A percentile compares a stretch with the other conserved stretches of the same genome.
These are phyloP conservation scores for Vitis rupestris DNA, from an alignment of 164 flowering plant species.

Conservation along the genomic window DNA sequence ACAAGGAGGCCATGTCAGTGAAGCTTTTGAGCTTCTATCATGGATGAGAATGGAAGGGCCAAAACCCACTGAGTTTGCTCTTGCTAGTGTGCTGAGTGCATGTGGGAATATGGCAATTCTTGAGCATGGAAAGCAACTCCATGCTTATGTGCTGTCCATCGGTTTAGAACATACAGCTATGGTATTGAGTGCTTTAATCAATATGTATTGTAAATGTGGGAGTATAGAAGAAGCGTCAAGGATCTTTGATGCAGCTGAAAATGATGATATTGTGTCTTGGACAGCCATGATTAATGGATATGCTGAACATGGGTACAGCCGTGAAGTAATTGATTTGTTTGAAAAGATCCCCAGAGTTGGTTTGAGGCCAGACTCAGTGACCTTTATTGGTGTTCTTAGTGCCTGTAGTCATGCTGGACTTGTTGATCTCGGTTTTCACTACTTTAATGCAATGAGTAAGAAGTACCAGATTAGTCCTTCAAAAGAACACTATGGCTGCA, in stretches of 20 bases:
- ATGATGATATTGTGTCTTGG: conserved; percentile 70
- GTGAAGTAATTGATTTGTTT: conserved; percentile 71
- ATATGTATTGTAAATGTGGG: conserved; percentile 89
- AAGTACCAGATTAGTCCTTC: conserved; percentile 51
- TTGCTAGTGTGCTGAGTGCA: conserved; percentile 66
- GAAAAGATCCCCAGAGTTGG: conserved; percentile 52
- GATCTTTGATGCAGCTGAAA: conserved; percentile 37
- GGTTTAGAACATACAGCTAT: conserved; percentile 58
- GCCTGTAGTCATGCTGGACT: conserved; percentile 91
- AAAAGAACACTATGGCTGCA: conserved; percentile 91
- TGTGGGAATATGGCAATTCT: conserved; percentile 74
- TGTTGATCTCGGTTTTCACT: conserved; percentile 69
- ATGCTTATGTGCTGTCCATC: conserved; percentile 50
- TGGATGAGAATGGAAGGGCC: conserved; percentile 77
- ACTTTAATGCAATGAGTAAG: conserved; percentile 55
- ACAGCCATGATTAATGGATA: conserved; percentile 93
- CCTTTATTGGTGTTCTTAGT: conserved; percentile 78
- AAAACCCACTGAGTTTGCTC: conserved; percentile 61
- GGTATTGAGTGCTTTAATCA: conserved; percentile 68
- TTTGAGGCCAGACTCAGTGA: conserved; percentile 69
- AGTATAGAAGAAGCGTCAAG: conserved; percentile 59
- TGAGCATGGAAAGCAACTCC: conserved; percentile 79
- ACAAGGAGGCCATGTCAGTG: conserved; percentile 60
- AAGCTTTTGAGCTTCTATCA: conserved; percentile 70
- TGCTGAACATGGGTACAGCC: conserved; percentile 85